Conservation (phyloP, 2,329 filamentous ascomycete genomes). For the Aspergillus niger region DNA sequence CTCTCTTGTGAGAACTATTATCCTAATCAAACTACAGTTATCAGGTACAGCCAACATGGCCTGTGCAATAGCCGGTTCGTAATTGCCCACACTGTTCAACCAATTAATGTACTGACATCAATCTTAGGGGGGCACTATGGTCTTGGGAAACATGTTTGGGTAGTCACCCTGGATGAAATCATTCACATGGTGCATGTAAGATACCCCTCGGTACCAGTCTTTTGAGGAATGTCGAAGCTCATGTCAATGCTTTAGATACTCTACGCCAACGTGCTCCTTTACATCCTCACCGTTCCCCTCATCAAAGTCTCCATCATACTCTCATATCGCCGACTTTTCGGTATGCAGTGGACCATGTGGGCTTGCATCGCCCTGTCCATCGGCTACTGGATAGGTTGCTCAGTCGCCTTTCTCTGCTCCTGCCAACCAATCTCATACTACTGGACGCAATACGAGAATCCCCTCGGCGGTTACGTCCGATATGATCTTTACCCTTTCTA, state of each 20-base stretch:
- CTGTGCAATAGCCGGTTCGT: not conserved
- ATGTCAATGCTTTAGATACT: conserved; percentile 9
- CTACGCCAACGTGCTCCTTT: conserved; percentile 21
- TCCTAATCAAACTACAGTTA: not conserved
- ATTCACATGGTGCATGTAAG: conserved; percentile 4
- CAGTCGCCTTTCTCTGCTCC: conserved; percentile 11
- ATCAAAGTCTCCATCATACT: conserved; percentile 23
- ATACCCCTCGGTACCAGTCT: not conserved
- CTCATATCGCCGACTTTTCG: conserved; percentile 25
- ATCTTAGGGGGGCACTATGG: conserved; percentile 16
- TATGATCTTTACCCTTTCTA: conserved; percentile 22
- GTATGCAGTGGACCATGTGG: conserved; percentile 18
- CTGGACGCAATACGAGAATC: conserved; percentile 20
- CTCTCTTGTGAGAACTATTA: too few species aligned
- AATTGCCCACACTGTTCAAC: not conserved
- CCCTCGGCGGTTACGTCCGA: conserved; percentile 10
- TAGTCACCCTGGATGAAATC: conserved; percentile 13
- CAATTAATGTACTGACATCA: not conserved
- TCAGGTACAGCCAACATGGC: conserved; percentile 5
- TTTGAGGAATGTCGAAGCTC: not conserved
- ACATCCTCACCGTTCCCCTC: conserved; percentile 17
- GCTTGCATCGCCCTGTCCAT: conserved; percentile 18
- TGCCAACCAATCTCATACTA: conserved; percentile 20
- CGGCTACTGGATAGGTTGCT: conserved; percentile 15
- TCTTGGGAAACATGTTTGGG: conserved; percentile 23